Evolutionary conservation across 306 rosid species (phyloP), one percentile per base, ranked within the genome.

Genomic region (Lithocarpus polystachyus): DNA sequence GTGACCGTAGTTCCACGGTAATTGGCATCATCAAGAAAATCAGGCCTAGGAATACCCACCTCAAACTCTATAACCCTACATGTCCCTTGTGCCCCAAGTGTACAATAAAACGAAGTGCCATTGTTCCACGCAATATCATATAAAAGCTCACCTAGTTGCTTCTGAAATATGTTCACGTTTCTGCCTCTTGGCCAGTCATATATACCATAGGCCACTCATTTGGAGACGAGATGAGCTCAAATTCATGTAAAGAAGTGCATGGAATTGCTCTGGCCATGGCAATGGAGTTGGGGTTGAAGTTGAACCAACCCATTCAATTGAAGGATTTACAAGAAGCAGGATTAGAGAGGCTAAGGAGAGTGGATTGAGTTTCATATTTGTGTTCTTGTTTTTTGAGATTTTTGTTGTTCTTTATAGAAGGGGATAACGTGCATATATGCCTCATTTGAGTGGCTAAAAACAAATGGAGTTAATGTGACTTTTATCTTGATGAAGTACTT

Each of bases 231-330:
- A 0, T 53, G 2, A 0, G 73, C 51, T 85, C 40, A 84, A n/a
- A 76, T 86, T 88, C 89, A 88, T 84, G 82, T 22, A 82, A 6
- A 86, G 77, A 18, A 86, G 82, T 2, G 92, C 88, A 45, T 86
- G 92, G n/a, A 88, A 88, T 57, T 84, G 89, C 64, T 82, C 77
- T 0, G 92, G 89, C 92, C 92, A 86, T 14, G 88, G 89, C 4
- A 48, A 0, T 0, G 89, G 89, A 9, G 22, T 67, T 37, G 92
- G 88, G 37, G 11, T 81, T 62, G 73, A 19, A 31, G 11, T 81
- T 62, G 73, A 22, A 31, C 4, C 37, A 15, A 75, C 53, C 14
- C 22, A 17, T 19, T 67, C 72, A 3, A 13, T 6, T 3, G 72
- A 67, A 67, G 72, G 37, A 35, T 3, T 33, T 24, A 35, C 52